Evolutionary conservation across 352 stramenopile genomes (phyloP).

Genomic region (Pythium dissotocum): DNA sequence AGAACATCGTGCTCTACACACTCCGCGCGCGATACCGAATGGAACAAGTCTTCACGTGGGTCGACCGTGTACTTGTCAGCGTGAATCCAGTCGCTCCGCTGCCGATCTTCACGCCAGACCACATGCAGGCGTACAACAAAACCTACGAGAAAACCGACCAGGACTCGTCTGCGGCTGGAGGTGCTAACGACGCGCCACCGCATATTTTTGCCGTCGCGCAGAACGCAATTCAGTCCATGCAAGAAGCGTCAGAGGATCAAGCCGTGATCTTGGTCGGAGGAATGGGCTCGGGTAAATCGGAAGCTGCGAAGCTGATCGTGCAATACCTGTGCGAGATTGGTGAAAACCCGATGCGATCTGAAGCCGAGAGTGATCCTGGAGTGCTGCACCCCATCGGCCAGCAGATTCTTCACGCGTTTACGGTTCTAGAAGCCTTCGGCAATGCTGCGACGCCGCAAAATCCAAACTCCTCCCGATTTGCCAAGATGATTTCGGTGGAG

Average conservation of each 20-base stretch:
- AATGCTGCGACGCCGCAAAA: slow-evolving; percentile 65
- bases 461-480: slow-evolving; percentile 73
- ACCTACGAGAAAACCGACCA: slow-evolving; percentile 52
- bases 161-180: slow-evolving; percentile 38
- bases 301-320: slow-evolving; percentile 79
- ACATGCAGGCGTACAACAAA: slow-evolving; percentile 82
- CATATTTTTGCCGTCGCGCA: slow-evolving; percentile 81
- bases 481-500: slow-evolving; percentile 84
- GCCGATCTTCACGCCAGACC: slow-evolving; percentile 82
- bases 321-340: slow-evolving; percentile 84
- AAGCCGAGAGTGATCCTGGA: slow-evolving; percentile 44
- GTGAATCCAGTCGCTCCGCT: slow-evolving; percentile 71
- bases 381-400: slow-evolving; percentile 76
- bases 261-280: slow-evolving; percentile 71
- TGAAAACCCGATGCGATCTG: slow-evolving; percentile 44
- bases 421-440: slow-evolving; percentile 78
- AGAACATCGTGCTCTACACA: slow-evolving; percentile 77
- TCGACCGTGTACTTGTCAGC: slow-evolving; percentile 72
- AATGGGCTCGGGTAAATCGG: slow-evolving; percentile 78
- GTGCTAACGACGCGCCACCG: slow-evolving; percentile 60
- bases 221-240: slow-evolving; percentile 76
- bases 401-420: slow-evolving; percentile 80
- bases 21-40: slow-evolving; percentile 73
- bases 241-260: slow-evolving; percentile 78
- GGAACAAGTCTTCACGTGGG: slow-evolving; percentile 84